Evolutionary conservation across 371 early-diverging fungal genomes (phyloP), one percentile per base, ranked within the genome.

Genomic region (Dichotomocladium elegans): DNA sequence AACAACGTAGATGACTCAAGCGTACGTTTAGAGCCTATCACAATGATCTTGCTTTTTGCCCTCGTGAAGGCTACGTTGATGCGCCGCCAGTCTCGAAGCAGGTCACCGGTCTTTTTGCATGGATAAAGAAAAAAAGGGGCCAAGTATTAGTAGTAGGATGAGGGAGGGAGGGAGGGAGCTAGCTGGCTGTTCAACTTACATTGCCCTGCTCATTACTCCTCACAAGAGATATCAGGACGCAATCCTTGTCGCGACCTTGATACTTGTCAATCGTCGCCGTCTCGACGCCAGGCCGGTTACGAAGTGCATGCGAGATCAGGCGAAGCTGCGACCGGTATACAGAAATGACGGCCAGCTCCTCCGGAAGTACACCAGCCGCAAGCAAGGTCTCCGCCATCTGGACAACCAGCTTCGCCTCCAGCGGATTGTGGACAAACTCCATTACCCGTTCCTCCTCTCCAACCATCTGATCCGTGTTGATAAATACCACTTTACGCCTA

Each of bases 21-120:
- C 0, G 94, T 93, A 3, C 65, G 63, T 6, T 57, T 52, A 1
- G 92, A 94, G 1, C 99, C 99, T 57, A 99, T 72, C 5, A 99
- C 66, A 29, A 97, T 81, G n/a, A 99, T 64, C 60, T 96, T 96
- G 30, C 61, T 64, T 57, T 88, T 90, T 0, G 99, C 96, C 34
- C 99, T 75, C 4, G 99, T 99, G 31, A 99, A 74, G 0, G 98
- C 99, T 9, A 99, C 99, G 65, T 99, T 99, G 56, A 99, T 73
- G 21, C 99, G 85, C 26, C 93, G 81, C 92, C 94, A 94, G 60
- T 96, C 95, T 52, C 82, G 74, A 35, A 99, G 65, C 11, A 99
- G 68, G 29, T 95, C 93, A 25, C 98, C 97, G 7, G 87, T 70
- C 85, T 85, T n/a, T n/a, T n/a, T n/a, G n/a, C n/a, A n/a, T n/a